These are phyloP conservation scores for Lippia alba DNA, from an alignment of 305 asterid genomes.

Conservation along the genomic window DNA sequence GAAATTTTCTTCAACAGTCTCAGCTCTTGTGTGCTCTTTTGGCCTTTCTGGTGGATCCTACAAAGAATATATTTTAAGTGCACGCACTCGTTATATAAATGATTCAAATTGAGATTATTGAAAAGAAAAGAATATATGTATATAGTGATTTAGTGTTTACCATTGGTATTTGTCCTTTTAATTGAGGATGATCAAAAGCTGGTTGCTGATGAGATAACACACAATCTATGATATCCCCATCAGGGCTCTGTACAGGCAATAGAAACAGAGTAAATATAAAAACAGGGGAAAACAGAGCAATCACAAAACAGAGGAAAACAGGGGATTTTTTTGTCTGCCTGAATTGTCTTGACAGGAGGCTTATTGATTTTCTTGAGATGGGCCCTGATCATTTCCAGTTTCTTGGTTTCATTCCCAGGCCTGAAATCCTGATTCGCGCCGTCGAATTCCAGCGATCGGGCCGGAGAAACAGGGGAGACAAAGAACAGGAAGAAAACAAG, in stretches of 20 bases:
- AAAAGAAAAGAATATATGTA: not conserved
- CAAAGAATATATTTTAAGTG: conserved; percentile 18
- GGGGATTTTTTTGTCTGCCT: conserved; percentile 39
- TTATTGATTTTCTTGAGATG: conserved; percentile 83
- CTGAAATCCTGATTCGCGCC: conserved; percentile 48
- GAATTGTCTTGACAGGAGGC: conserved; percentile 77
- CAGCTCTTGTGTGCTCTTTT: conserved; percentile 48
- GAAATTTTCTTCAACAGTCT: conserved; percentile 50
- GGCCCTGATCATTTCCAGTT: conserved; percentile 53
- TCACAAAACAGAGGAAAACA: not conserved
- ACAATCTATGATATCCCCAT: conserved; percentile 90
- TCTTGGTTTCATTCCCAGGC: conserved; percentile 54
- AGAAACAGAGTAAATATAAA: not conserved
- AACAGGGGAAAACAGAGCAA: not conserved
- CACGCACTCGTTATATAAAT: too few relatives aligned
- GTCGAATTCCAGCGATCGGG: conserved; percentile 42
- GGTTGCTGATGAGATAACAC: conserved; percentile 80
- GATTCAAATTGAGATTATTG: too few relatives aligned
- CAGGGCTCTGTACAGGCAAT: conserved; percentile 57
- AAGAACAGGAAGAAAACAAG: conserved; percentile 70
- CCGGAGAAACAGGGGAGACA: conserved; percentile 58
- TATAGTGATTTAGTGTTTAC: conserved; percentile 33
- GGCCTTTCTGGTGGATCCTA: conserved; percentile 93
- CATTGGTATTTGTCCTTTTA: conserved; percentile 77
- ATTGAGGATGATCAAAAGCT: conserved; percentile 83